These are phyloP conservation scores for Lactarius tabidus DNA, from an alignment of 768 basidiomycete species.

Conservation along the genomic window DNA sequence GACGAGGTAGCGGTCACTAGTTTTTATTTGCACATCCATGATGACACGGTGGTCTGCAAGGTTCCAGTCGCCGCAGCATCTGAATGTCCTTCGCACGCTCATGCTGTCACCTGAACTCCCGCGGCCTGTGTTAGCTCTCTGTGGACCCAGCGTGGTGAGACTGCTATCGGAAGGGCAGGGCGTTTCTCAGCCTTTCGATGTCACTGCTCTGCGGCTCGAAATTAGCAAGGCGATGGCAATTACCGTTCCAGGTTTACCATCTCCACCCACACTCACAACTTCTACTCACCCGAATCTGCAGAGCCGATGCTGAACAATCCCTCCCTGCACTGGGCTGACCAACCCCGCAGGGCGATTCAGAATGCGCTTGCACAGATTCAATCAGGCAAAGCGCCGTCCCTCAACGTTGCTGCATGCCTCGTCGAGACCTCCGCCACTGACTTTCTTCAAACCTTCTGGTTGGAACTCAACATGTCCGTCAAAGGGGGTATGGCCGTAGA, in stretches of 20 bases:
- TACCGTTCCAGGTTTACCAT: constrained; percentile 37
- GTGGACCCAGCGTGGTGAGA: constrained; percentile 52
- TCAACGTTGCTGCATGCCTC: constrained; percentile 68
- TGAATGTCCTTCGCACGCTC: constrained; percentile 64
- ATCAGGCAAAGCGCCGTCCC: constrained; percentile 55
- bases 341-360: constrained; percentile 54
- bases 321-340: constrained; percentile 42
- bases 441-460: constrained; percentile 68
- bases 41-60: constrained; percentile 33
- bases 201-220: constrained; percentile 38
- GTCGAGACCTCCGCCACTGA: constrained; percentile 51
- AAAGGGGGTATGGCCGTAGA: constrained; percentile 54
- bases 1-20: constrained; percentile 4
- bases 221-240: constrained; percentile 39
- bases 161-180: constrained; percentile 39
- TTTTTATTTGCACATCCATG: background rate
- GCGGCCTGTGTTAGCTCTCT: constrained; percentile 58
- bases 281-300: background rate
- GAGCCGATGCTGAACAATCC: background rate
- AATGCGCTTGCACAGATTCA: constrained; percentile 54
- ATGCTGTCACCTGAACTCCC: constrained; percentile 64
- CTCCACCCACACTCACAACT: background rate
- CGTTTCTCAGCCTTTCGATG: constrained; percentile 34
- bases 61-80: constrained; percentile 44
- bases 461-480: constrained; percentile 51